phyloP scores from a whole-genome alignment of 2,329 filamentous ascomycete genomes.

The Arachnomyces sp. region DNA sequence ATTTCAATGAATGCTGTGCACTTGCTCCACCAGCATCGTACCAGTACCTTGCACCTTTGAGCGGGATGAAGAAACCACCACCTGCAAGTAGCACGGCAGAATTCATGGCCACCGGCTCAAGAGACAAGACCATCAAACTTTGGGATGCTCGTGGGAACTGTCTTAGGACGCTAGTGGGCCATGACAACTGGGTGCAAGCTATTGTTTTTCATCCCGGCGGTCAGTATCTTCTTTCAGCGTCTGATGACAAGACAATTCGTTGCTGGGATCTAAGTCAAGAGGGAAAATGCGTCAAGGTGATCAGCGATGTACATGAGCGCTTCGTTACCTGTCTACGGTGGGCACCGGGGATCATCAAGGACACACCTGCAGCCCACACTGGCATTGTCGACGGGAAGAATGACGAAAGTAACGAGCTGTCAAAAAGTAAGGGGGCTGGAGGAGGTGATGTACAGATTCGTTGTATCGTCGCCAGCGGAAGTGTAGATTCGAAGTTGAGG shows the following conservation, averaged over 20 bases:
- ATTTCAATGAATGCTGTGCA: constrained; percentile 69
- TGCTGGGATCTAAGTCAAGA: constrained; percentile 82
- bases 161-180: constrained; percentile 67
- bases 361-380: constrained; percentile 27
- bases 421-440: constrained; percentile 31
- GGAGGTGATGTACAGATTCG: constrained; percentile 57
- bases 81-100: constrained; percentile 62
- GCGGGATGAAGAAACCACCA: constrained; percentile 69
- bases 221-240: constrained; percentile 68
- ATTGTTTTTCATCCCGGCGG: constrained; percentile 77
- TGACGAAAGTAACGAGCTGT: neutral
- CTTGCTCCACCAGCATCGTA: constrained; percentile 69
- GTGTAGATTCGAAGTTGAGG: constrained; percentile 66
- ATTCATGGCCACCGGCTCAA: constrained; percentile 70
- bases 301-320: constrained; percentile 64
- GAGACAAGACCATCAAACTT: constrained; percentile 74
- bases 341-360: constrained; percentile 64
- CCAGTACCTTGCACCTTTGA: constrained; percentile 58
- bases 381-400: constrained; percentile 1
- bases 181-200: constrained; percentile 80
- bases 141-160: constrained; percentile 72
- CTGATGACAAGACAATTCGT: constrained; percentile 73
- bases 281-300: constrained; percentile 69
- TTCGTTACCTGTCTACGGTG: constrained; percentile 73
- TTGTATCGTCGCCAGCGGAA: constrained; percentile 71